Conservation (phyloP, 192 early-diverging fungal species). For the Coemansia sp. region DNA sequence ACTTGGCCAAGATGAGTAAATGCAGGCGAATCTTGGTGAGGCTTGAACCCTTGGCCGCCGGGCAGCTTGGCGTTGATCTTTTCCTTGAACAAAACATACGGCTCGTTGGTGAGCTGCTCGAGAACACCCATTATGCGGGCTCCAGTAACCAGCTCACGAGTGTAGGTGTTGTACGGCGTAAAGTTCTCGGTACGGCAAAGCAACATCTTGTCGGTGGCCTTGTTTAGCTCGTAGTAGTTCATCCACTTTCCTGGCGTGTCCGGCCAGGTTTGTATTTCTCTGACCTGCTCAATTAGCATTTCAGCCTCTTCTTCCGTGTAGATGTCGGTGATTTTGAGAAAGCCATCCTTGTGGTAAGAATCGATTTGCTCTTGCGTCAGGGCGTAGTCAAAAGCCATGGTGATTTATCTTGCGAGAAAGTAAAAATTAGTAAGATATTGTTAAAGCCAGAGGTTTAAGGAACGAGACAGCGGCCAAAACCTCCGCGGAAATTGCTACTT, state of each 20-base stretch:
- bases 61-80: slow-evolving; percentile 65
- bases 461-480: neutral
- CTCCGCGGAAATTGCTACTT: neutral
- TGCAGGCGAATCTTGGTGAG: slow-evolving; percentile 64
- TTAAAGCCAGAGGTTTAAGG: neutral
- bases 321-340: slow-evolving; percentile 60
- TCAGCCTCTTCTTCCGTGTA: slow-evolving; percentile 52
- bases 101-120: slow-evolving; percentile 56
- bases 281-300: slow-evolving; percentile 46
- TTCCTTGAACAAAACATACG: slow-evolving; percentile 63
- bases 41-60: slow-evolving; percentile 61
- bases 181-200: slow-evolving; percentile 67
- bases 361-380: slow-evolving; percentile 56
- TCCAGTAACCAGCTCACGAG: slow-evolving; percentile 53
- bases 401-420: neutral
- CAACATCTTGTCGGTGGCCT: slow-evolving; percentile 39
- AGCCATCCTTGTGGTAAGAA: slow-evolving; percentile 53
- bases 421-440: neutral
- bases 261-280: slow-evolving; percentile 56
- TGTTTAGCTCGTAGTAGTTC: slow-evolving; percentile 65
- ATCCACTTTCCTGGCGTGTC: slow-evolving; percentile 61
- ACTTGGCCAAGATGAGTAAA: slow-evolving; percentile 61
- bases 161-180: slow-evolving; percentile 56
- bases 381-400: slow-evolving; percentile 34
- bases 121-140: slow-evolving; percentile 50